Percentiles rank a stretch among this genome's conserved stretches.
Evolutionary conservation across 2,329 filamentous ascomycete species (phyloP).

Genomic region (Ceratocystis papillata): DNA sequence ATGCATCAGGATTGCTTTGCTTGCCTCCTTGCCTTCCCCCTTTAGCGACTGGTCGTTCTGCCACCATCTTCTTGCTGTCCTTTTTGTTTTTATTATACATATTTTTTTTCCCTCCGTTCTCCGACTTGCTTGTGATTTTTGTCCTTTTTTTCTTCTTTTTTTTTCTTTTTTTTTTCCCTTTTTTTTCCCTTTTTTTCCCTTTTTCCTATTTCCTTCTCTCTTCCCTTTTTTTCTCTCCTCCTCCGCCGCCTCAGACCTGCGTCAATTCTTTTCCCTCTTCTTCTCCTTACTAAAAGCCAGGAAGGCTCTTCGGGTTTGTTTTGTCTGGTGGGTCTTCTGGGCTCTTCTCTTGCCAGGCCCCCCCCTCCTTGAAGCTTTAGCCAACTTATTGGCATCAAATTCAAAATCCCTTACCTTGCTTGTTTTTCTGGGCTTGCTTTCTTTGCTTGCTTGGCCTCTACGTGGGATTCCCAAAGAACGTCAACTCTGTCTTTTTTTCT

Average conservation of each 20-base stretch:
- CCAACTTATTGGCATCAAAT: neutral
- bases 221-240: neutral
- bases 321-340: slow-evolving; percentile 11
- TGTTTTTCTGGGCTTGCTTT: neutral
- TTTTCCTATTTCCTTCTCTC: neutral
- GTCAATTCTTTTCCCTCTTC: neutral
- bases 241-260: neutral
- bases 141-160: no score
- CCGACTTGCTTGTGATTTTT: neutral
- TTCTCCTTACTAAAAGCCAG: slow-evolving; percentile 11
- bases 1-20: slow-evolving; percentile 5
- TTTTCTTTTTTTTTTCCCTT: neutral
- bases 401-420: neutral
- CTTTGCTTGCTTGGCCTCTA: neutral
- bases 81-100: neutral
- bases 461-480: neutral
- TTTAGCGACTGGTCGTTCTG: neutral
- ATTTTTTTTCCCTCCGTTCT: neutral
- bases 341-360: neutral
- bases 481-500: neutral
- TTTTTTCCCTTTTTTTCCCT: neutral
- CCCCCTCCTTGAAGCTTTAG: neutral
- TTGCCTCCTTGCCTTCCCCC: neutral
- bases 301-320: neutral
- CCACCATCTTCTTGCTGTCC: no score